Conservation (phyloP, 2,329 filamentous ascomycete genomes). For the Drechslera avenae region DNA sequence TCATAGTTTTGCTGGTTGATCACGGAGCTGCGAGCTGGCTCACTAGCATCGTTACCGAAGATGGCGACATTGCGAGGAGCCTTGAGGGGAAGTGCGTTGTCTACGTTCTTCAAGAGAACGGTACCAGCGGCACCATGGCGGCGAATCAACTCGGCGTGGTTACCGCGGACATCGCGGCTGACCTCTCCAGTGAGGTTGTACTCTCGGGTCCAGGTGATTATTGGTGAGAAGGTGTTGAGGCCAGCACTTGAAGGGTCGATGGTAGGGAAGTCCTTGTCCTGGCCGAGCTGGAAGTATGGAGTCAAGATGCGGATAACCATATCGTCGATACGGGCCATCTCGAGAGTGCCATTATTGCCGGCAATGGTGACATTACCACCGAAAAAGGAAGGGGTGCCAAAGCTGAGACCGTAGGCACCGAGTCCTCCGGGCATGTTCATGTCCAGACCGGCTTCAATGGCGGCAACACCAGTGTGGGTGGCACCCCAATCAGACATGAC, state of each 20-base stretch:
- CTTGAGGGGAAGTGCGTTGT: slow-evolving; percentile 58
- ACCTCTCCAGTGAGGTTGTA: slow-evolving; percentile 43
- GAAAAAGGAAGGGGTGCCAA: slow-evolving; percentile 51
- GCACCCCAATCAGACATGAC: slow-evolving; percentile 54
- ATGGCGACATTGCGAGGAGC: slow-evolving; percentile 56
- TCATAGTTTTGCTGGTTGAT: slow-evolving; percentile 44
- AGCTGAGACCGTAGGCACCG: slow-evolving; percentile 36
- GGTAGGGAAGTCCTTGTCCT: slow-evolving; percentile 49
- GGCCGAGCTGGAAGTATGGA: slow-evolving; percentile 52
- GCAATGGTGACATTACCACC: slow-evolving; percentile 48
- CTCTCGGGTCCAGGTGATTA: slow-evolving; percentile 43
- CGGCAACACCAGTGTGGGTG: slow-evolving; percentile 53
- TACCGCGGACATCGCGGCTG: slow-evolving; percentile 47
- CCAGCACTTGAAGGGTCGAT: slow-evolving; percentile 42
- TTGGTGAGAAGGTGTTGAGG: slow-evolving; percentile 48
- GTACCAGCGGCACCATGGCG: slow-evolving; percentile 50
- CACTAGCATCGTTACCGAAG: slow-evolving; percentile 57
- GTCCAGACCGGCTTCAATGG: slow-evolving; percentile 52
- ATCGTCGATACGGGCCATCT: slow-evolving; percentile 51
- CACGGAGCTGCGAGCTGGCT: slow-evolving; percentile 53
- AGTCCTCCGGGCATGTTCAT: slow-evolving; percentile 53
- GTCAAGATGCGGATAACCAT: slow-evolving; percentile 56
- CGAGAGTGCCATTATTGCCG: slow-evolving; percentile 50
- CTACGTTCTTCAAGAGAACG: slow-evolving; percentile 57
- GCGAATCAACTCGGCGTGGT: slow-evolving; percentile 51